Evolutionary conservation across 2,329 filamentous ascomycete genomes (phyloP), one percentile per base, ranked within the genome.

Genomic region (Epichloe uncinata): DNA sequence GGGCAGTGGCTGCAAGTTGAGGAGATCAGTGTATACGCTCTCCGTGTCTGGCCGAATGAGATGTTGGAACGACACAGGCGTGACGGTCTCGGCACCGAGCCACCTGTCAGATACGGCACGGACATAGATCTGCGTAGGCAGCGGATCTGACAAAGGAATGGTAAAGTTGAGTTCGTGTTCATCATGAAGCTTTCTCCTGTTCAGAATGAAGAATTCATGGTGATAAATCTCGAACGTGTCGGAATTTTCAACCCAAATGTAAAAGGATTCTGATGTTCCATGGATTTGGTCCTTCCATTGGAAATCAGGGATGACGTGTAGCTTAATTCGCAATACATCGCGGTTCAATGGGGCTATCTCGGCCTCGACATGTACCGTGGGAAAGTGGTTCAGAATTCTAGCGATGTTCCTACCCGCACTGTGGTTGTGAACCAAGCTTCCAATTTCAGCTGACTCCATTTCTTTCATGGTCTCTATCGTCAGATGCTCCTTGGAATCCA

Each of bases 161-260:
- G 93, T 97, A 60, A 98, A 98, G 67, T 93, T 95, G 45, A 98
- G 78, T 67, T 98, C 93, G 58, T 98, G 93, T n/a, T 93, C 87
- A 63, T 97, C 90, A 57, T 95, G 81, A 2, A 98, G 74, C 73
- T 95, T 96, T 66, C 81, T 87, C 55, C 89, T 78, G 54, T 82
- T 94, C 5, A 98, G 75, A 50, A 98, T 93, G 68, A 98, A 97
- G 67, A 85, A 96, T 64, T 98, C 93, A 56, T 97, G 87, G 60
- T 98, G 93, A 60, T 95, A 97, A 40, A 98, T 97, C 66, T 97
- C 90, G 0, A 88, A 90, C 0, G 90, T 96, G 59, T 97, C 93
- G 0, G 91, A 96, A 63, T 97, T 95, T 66, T 98, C 93, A 3
- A 98, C 91, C 94, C 93, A 98, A 51, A 98, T 85, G 78, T 94